Conservation (phyloP, 148 eudicot genomes). For the Drosera capensis region DNA sequence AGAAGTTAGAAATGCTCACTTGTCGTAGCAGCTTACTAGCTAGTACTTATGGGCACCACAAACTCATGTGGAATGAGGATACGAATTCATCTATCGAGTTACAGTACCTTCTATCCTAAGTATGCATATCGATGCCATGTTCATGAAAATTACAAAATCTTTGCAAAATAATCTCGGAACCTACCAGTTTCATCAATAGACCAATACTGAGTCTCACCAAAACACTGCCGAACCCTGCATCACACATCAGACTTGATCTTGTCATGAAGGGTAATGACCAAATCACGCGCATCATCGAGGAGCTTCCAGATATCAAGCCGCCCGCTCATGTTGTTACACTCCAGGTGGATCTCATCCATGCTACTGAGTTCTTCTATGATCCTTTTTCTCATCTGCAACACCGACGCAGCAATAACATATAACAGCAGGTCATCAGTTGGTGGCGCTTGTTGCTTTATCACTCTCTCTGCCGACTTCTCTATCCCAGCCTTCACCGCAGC, state of each 20-base stretch:
- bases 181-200: too few relatives aligned
- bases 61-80: too few relatives aligned
- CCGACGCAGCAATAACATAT: conserved; percentile 90
- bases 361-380: conserved; percentile 78
- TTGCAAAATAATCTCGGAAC: too few relatives aligned
- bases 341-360: conserved; percentile 91
- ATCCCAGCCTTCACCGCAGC: conserved; percentile 83
- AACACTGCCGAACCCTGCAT: too few relatives aligned
- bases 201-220: too few relatives aligned
- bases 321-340: conserved; percentile 92
- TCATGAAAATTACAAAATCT: too few relatives aligned
- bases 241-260: conserved; percentile 58
- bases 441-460: conserved; percentile 84
- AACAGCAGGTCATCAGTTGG: conserved; percentile 86
- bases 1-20: too few relatives aligned
- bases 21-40: too few relatives aligned
- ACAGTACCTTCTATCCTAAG: too few relatives aligned
- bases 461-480: conserved; percentile 79
- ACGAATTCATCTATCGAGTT: too few relatives aligned
- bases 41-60: too few relatives aligned
- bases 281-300: conserved; percentile 70
- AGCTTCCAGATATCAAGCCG: conserved; percentile 95
- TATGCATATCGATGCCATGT: too few relatives aligned
- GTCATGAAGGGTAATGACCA: conserved; percentile 86
- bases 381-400: conserved; percentile 77